A percentile compares a stretch with the other conserved stretches of the same genome.
Conservation (phyloP, 2,329 filamentous ascomycete species). For the Colletotrichum tropicale region DNA sequence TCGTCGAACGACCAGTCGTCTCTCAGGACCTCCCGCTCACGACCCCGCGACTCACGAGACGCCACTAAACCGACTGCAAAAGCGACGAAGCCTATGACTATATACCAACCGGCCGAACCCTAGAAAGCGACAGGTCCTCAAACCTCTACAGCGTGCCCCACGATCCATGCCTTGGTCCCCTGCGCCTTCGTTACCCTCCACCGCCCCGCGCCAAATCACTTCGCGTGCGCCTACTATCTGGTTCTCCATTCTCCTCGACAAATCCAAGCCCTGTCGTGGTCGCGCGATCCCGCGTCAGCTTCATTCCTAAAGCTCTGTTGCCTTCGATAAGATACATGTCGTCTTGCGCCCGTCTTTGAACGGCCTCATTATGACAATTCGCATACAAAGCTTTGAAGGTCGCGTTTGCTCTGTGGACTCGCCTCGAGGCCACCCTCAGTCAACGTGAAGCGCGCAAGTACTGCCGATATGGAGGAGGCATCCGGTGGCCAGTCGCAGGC, state of each 20-base stretch:
- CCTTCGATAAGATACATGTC: not conserved
- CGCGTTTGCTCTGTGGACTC: slow-evolving; percentile 17
- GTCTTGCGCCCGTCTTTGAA: slow-evolving; percentile 4
- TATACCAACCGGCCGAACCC: not conserved
- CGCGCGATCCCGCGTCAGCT: not conserved
- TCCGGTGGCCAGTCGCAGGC: slow-evolving; percentile 9
- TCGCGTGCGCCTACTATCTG: not conserved
- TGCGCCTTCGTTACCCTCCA: not conserved
- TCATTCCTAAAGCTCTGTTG: not conserved
- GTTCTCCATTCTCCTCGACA: not conserved
- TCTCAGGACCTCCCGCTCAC: not conserved
- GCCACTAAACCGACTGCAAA: not conserved
- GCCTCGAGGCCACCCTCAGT: slow-evolving; percentile 11
- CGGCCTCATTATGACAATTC: slow-evolving; percentile 20
- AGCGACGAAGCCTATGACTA: not conserved
- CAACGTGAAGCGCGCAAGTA: slow-evolving; percentile 20
- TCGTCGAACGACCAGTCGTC: not conserved
- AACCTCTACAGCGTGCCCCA: not conserved
- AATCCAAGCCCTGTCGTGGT: not conserved
- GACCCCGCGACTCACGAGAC: not conserved
- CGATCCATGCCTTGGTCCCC: not conserved
- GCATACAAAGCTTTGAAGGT: slow-evolving; percentile 14
- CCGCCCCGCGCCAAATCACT: not conserved
- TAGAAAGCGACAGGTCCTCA: not conserved
- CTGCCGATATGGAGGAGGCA: slow-evolving; percentile 22